These are phyloP conservation scores for Nannizziopsis arthrosporioides DNA, from an alignment of 2,329 filamentous ascomycete species.

Conservation along the genomic window DNA sequence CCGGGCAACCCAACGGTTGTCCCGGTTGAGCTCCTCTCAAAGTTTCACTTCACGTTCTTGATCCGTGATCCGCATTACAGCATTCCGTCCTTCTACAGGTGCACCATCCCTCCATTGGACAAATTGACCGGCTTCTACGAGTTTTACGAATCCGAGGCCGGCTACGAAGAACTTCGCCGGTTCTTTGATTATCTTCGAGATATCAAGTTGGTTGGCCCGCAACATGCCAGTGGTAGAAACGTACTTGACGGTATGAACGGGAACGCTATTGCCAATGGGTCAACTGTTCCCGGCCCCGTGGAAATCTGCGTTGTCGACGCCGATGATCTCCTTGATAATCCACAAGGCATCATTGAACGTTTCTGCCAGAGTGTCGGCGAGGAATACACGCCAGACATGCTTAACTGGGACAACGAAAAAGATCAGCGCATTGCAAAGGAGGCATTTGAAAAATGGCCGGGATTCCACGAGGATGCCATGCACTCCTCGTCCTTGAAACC, in stretches of 20 bases:
- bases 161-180: conserved; percentile 75
- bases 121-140: conserved; percentile 71
- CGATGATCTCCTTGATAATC: conserved; percentile 83
- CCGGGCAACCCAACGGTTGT: conserved; percentile 73
- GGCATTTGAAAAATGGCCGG: conserved; percentile 91
- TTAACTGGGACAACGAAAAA: conserved; percentile 69
- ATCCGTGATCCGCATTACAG: conserved; percentile 89
- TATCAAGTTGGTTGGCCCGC: conserved; percentile 58
- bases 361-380: conserved; percentile 77
- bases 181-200: conserved; percentile 74
- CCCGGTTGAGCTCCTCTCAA: conserved; percentile 58
- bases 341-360: conserved; percentile 58
- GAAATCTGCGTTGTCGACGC: conserved; percentile 83
- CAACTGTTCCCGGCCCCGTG: neutral
- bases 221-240: conserved; percentile 39
- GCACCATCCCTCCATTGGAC: conserved; percentile 77
- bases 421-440: conserved; percentile 56
- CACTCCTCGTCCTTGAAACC: conserved; percentile 65
- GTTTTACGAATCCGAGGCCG: conserved; percentile 79
- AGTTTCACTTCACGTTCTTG: conserved; percentile 90
- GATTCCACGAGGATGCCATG: conserved; percentile 92
- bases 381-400: conserved; percentile 63
- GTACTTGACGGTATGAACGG: conserved; percentile 22
- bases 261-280: conserved; percentile 19
- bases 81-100: conserved; percentile 89